Percentiles rank a stretch among this genome's conserved stretches.
Conservation (phyloP, 176 grass and related monocot genomes). For the Eremochloa ophiuroides region DNA sequence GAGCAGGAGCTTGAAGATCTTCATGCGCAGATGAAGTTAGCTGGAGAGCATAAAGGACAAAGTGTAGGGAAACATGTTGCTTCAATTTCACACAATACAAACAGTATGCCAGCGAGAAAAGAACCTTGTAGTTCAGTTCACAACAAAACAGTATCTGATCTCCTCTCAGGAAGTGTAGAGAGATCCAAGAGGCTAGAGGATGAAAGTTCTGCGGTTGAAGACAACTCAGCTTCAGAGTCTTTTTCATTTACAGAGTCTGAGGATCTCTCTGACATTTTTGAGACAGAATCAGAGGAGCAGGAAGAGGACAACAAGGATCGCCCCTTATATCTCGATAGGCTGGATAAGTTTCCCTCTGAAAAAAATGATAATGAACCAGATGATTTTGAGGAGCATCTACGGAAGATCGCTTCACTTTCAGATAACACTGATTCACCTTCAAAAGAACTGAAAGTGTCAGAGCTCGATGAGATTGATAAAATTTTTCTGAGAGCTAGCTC, state of each 20-base stretch:
- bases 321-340: conserved; percentile 60
- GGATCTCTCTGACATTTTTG: conserved; percentile 88
- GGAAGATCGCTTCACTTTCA: conserved; percentile 68
- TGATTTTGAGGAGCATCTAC: conserved; percentile 88
- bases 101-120: conserved; percentile 8
- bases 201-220: conserved; percentile 39
- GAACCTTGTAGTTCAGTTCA: neutral
- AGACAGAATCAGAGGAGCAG: conserved; percentile 76
- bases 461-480: conserved; percentile 92
- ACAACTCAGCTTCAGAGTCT: conserved; percentile 55
- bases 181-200: conserved; percentile 26
- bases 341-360: conserved; percentile 73
- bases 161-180: conserved; percentile 38
- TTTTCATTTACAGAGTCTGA: conserved; percentile 61
- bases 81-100: conserved; percentile 29
- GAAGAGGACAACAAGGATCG: conserved; percentile 36
- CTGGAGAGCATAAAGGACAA: conserved; percentile 34
- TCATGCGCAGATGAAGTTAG: conserved; percentile 70
- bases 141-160: conserved; percentile 34
- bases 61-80: neutral
- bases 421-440: conserved; percentile 48
- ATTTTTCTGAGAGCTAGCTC: conserved; percentile 97
- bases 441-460: conserved; percentile 69
- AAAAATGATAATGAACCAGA: conserved; percentile 47
- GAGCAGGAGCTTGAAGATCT: conserved; percentile 82